These are phyloP conservation scores for Thelonectria rubi DNA, from an alignment of 2,329 filamentous ascomycete species.

Conservation along the genomic window DNA sequence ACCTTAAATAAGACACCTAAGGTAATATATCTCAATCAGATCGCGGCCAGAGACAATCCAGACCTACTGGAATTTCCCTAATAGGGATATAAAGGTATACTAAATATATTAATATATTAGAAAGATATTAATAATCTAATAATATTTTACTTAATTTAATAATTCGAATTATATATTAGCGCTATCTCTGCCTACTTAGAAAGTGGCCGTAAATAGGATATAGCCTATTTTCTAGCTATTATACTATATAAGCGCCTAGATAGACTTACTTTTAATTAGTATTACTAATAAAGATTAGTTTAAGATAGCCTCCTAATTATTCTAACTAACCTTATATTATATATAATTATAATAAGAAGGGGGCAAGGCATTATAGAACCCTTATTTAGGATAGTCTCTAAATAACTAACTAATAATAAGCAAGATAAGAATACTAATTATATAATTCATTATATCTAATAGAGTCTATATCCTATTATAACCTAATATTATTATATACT, in stretches of 20 bases:
- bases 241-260: background rate
- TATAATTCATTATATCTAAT: background rate
- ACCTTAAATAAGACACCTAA: background rate
- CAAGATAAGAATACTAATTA: background rate
- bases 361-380: background rate
- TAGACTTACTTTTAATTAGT: background rate
- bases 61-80: background rate
- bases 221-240: conserved; percentile 1
- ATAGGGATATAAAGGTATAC: background rate
- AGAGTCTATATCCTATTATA: background rate
- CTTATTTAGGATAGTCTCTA: conserved; percentile 5
- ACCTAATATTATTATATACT: background rate
- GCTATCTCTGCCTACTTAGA: background rate
- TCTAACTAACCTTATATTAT: background rate
- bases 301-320: conserved; percentile 9
- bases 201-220: background rate
- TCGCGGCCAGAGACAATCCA: background rate
- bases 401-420: background rate
- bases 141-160: conserved; percentile 5
- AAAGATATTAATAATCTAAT: background rate
- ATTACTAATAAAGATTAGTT: background rate
- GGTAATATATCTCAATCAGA: background rate
- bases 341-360: background rate
- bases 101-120: background rate
- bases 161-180: background rate